A percentile compares a stretch with the other conserved stretches of the same genome.
phyloP scores from a whole-genome alignment of 257 asterid genomes.

The Solanum infundibuliforme region DNA sequence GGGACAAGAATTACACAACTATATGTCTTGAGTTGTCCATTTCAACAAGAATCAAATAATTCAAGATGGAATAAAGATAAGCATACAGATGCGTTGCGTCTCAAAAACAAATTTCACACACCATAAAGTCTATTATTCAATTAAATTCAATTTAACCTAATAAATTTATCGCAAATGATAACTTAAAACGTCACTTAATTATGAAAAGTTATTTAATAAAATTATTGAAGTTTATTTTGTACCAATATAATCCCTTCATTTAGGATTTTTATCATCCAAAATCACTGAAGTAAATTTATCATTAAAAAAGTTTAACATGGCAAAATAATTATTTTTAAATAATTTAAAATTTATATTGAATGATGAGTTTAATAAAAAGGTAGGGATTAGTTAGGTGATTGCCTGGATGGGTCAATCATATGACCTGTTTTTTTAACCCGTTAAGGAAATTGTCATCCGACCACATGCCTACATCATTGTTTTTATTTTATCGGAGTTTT shows the following conservation, averaged over 20 bases:
- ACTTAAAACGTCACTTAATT: no score
- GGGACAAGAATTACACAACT: neutral
- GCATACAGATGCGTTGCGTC: neutral
- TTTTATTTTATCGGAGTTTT: neutral
- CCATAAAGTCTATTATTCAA: neutral
- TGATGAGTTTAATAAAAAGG: neutral
- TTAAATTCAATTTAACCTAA: neutral
- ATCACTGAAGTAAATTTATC: no score
- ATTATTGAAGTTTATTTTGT: no score
- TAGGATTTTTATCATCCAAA: neutral
- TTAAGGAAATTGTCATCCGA: neutral
- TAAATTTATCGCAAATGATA: neutral
- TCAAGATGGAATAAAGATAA: neutral
- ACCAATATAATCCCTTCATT: neutral
- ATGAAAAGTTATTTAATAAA: no score
- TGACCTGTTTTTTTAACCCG: neutral
- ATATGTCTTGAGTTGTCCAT: neutral
- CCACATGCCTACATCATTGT: neutral
- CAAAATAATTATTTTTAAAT: no score
- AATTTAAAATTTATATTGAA: neutral
- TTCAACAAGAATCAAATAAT: neutral
- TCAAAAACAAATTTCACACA: neutral
- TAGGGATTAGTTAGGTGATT: neutral
- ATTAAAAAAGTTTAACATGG: neutral
- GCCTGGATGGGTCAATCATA: neutral